Percentiles rank a stretch among this genome's conserved stretches.
Evolutionary conservation across 192 early-diverging fungal genomes (phyloP).

Genomic region (Entomortierella parvispora): DNA sequence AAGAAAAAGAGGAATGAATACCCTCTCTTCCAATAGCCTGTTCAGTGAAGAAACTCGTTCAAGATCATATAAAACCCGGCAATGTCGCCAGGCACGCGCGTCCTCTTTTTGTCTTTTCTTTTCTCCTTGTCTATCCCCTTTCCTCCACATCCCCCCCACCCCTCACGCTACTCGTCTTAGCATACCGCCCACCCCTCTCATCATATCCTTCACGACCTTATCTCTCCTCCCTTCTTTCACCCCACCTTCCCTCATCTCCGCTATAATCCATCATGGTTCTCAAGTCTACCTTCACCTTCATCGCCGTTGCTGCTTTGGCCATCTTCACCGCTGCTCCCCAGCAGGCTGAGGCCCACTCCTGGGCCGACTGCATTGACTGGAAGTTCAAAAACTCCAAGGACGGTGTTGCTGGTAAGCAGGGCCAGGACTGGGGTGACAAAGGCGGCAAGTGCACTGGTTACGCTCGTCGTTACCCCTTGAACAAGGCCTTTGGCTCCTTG

Average conservation of each 20-base stretch:
- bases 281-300: slow-evolving; percentile 37
- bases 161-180: slow-evolving; percentile 17
- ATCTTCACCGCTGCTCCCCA: slow-evolving; percentile 24
- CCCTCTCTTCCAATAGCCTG: too few relatives aligned
- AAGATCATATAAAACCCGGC: neutral
- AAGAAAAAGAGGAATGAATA: too few relatives aligned
- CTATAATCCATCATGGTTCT: slow-evolving; percentile 35
- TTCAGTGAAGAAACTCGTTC: too few relatives aligned
- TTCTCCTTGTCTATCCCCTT: slow-evolving; percentile 23
- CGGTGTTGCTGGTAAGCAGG: too few relatives aligned
- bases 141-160: neutral
- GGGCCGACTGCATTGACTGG: slow-evolving; percentile 50
- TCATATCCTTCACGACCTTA: slow-evolving; percentile 1
- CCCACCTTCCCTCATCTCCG: neutral
- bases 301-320: slow-evolving; percentile 44
- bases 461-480: slow-evolving; percentile 45
- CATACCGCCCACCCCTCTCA: neutral
- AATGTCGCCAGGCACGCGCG: too few relatives aligned
- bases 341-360: slow-evolving; percentile 48
- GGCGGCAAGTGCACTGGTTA: slow-evolving; percentile 37
- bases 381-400: slow-evolving; percentile 33
- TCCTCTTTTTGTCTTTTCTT: slow-evolving; percentile 2
- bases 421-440: slow-evolving; percentile 29
- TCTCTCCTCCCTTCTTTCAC: neutral
- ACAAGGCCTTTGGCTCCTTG: slow-evolving; percentile 31